phyloP scores from a whole-genome alignment of 2,329 filamentous ascomycete genomes.

The Fusarium bactridioides region DNA sequence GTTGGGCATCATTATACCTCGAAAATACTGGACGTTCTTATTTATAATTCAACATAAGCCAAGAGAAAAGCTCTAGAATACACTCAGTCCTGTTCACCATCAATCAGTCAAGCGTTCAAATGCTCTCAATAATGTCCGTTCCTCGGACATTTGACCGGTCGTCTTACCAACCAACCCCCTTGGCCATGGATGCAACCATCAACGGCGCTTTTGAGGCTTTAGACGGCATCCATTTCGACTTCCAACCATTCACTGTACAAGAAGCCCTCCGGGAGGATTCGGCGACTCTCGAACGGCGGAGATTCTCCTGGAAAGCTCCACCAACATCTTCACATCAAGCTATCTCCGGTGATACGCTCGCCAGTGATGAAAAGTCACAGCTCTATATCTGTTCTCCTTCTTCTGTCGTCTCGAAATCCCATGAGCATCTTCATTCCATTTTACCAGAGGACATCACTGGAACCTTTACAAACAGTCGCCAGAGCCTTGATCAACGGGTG shows the following conservation, averaged over 20 bases:
- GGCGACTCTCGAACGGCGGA: background rate
- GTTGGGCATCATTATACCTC: background rate
- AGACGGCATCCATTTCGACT: background rate
- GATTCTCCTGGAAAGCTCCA: background rate
- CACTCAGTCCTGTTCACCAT: background rate
- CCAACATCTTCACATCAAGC: background rate
- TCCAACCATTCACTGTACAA: background rate
- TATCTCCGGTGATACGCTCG: background rate
- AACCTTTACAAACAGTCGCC: accelerated
- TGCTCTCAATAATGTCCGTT: background rate
- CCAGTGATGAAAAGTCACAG: background rate
- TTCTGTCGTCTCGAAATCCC: accelerated
- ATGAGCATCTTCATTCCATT: accelerated
- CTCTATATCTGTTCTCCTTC: background rate
- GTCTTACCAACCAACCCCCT: background rate
- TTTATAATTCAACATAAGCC: background rate
- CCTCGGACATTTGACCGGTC: background rate
- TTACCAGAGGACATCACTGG: background rate
- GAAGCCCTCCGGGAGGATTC: background rate
- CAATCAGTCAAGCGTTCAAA: accelerated
- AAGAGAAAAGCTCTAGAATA: accelerated
- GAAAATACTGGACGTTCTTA: background rate
- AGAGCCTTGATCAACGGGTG: background rate
- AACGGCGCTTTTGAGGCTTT: background rate
- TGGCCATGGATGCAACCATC: background rate